Base-by-base conservation (phyloP, 805 yeast genomes). In the Suhomyces sp. region DNA sequence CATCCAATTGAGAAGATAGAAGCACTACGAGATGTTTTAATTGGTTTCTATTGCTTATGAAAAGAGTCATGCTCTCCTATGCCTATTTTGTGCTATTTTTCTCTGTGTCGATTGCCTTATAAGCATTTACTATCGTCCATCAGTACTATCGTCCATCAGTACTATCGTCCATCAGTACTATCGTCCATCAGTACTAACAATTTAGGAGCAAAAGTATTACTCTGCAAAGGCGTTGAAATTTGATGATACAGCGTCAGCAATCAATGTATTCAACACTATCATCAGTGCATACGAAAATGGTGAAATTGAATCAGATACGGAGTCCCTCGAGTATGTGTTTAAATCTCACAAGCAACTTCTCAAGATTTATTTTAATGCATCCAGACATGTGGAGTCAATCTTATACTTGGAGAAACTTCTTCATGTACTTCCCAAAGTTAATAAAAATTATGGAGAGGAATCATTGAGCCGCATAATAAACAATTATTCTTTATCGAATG, bases 331-430 rank as follows among this genome's bases (percentile, higher is more conserved):
- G 18, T 68, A 70, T 70, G 40, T 56, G 2, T 68, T 68, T 44
- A 66, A 64, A 35, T 51, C 71, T 4, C 47, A 44, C 34, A 70
- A 70, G 42, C 76, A 70, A 41, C 50, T 61, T 18, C 63, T 69
- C 28, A 70, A 70, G 44, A 47, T 69, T 12, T 33, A 47, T 25
- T 64, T 51, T 43, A 44, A 47, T 16, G 39, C 39, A 15, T 46
- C 44, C n/a, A 32, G 56, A 4, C 57, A 48, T 28, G 52, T 47
- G 2, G 46, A 46, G 19, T 52, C 59, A 4, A 36, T 65, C 11
- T 36, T 35, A 7, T 44, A 42, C 19, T 48, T 66, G 20, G 39
- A 48, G 20, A 27, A 38, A n/a, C 38, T 66, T 11, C 40, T 62
- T 14, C 25, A 15, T 3, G 31, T 61, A 14, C 35, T 51, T 27